phyloP scores from a whole-genome alignment of 208 protist species.

The Leishmania guyanensis region DNA sequence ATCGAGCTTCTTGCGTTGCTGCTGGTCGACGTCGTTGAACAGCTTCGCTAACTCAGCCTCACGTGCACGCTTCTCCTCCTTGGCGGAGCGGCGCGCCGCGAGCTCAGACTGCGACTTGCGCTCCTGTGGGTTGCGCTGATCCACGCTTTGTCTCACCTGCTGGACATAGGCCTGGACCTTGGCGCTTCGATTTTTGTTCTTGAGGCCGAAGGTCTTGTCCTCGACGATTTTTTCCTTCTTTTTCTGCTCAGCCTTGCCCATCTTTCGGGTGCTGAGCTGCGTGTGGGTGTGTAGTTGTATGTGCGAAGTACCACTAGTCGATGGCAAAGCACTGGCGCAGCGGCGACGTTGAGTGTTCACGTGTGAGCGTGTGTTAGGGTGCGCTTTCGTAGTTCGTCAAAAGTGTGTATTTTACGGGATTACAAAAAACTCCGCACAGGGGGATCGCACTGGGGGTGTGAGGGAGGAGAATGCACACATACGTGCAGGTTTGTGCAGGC shows the following conservation, averaged over 20 bases:
- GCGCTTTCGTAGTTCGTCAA: neutral
- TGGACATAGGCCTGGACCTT: conserved; percentile 92
- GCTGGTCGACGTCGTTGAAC: conserved; percentile 70
- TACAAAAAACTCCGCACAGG: neutral
- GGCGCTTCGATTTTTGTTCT: conserved; percentile 92
- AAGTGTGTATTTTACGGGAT: neutral
- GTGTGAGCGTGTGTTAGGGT: neutral
- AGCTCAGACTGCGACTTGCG: conserved; percentile 70
- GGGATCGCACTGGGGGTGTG: neutral
- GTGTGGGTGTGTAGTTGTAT: neutral
- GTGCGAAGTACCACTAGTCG: neutral
- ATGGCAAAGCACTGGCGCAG: neutral
- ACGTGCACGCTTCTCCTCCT: conserved; percentile 76
- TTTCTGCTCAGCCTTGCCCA: conserved; percentile 82
- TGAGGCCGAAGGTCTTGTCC: conserved; percentile 93
- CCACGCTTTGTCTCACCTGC: conserved; percentile 65
- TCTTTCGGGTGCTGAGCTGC: neutral
- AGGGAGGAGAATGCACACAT: neutral
- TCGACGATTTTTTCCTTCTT: conserved; percentile 90
- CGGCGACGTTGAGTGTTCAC: neutral
- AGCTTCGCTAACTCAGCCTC: conserved; percentile 86
- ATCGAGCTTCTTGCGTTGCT: conserved; percentile 31
- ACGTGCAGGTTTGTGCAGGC: neutral
- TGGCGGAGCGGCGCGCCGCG: conserved; percentile 62
- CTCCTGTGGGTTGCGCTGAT: conserved; percentile 64